phyloP scores from a whole-genome alignment of 2,329 filamentous ascomycete genomes.

The Arthrobotrys entomopaga region DNA sequence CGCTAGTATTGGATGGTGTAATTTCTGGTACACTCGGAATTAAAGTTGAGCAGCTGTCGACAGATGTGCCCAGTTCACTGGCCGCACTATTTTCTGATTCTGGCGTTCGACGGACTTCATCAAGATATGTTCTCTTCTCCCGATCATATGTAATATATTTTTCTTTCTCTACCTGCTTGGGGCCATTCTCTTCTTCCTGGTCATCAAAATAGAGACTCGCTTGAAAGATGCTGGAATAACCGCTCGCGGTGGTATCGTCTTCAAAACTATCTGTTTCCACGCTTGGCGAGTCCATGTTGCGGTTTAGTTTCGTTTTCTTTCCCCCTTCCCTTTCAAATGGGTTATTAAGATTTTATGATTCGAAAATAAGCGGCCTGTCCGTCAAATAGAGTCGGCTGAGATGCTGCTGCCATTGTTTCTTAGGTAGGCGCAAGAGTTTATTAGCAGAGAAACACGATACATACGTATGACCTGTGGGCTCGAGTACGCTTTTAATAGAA shows the following conservation, averaged over 20 bases:
- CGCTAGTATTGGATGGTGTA: not conserved
- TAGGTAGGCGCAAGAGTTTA: no score
- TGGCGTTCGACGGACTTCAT: no score
- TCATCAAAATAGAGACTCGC: slow-evolving; percentile 29
- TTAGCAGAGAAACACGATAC: no score
- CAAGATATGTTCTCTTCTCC: not conserved
- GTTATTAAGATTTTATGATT: no score
- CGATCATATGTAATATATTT: no score
- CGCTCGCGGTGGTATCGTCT: slow-evolving; percentile 25
- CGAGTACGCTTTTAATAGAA: no score
- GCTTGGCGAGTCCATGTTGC: not conserved
- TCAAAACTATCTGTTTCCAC: slow-evolving; percentile 35
- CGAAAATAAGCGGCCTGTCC: no score
- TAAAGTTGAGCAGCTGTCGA: slow-evolving; percentile 39
- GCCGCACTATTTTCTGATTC: not conserved
- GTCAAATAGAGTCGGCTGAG: no score
- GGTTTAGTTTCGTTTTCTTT: no score
- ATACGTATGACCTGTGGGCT: no score
- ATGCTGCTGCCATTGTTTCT: no score
- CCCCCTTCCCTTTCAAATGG: no score
- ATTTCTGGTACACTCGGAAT: slow-evolving; percentile 10
- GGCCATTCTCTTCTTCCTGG: slow-evolving; percentile 4
- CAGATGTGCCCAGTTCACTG: slow-evolving; percentile 22
- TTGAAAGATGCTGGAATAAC: slow-evolving; percentile 51
- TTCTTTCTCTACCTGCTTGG: slow-evolving; percentile 1